Percentiles rank a stretch among this genome's conserved stretches.
phyloP scores from a whole-genome alignment of 78 protist species.

The Speleostelium caveatum region DNA sequence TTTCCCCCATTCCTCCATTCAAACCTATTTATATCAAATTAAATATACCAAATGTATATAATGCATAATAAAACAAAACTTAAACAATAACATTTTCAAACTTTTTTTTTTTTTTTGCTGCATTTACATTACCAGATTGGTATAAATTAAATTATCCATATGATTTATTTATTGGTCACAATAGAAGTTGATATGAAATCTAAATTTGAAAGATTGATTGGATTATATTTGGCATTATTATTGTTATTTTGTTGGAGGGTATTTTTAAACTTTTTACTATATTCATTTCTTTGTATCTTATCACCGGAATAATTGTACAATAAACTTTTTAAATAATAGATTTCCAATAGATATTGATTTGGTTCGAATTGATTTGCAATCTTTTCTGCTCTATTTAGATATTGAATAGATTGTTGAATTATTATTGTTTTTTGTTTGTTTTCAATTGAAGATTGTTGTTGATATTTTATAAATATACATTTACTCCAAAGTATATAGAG shows the following conservation, averaged over 20 bases:
- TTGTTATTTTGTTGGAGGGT: background rate
- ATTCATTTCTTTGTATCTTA: slow-evolving; percentile 16
- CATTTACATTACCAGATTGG: background rate
- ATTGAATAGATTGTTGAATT: background rate
- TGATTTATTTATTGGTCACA: no score
- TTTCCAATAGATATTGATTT: background rate
- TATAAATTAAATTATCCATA: no score
- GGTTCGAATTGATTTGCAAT: background rate
- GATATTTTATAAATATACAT: background rate
- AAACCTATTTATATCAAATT: no score
- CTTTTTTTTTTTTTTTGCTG: background rate
- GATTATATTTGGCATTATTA: background rate
- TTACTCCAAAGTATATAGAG: slow-evolving; percentile 18
- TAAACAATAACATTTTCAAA: background rate
- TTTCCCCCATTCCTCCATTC: no score
- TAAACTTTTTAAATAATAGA: slow-evolving; percentile 28
- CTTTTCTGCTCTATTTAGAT: background rate
- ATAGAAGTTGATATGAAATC: background rate
- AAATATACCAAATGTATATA: no score
- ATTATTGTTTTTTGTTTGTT: background rate
- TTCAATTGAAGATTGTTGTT: background rate
- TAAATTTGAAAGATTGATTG: background rate
- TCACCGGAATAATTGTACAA: slow-evolving; percentile 6
- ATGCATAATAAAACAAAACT: no score
- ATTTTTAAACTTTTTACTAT: slow-evolving; percentile 15